Evolutionary conservation across 2,329 filamentous ascomycete genomes (phyloP), one percentile per base, ranked within the genome.

Genomic region (Emmonsiellopsis sp.): DNA sequence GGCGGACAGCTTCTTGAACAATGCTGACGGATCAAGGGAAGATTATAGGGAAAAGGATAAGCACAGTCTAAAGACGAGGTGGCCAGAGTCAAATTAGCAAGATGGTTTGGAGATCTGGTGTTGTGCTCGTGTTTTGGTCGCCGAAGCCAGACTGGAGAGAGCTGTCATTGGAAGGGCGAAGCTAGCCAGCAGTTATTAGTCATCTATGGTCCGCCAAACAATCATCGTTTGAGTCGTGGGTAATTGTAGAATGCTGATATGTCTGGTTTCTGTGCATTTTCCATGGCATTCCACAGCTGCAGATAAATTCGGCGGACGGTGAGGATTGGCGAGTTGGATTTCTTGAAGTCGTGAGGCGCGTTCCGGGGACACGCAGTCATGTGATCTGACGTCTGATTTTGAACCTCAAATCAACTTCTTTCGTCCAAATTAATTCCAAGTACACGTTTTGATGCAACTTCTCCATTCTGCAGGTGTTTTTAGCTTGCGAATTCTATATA

Each of bases 331-430:
- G 36, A 10, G 33, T 13, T 9, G 9, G 17, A 17, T 34, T 7
- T 31, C 40, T 39, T 10, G 1, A 5, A n/a, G 14, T 6, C 10
- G n/a, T 27, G 46, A 42, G 17, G 40, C 46, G 46, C 46, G 46
- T 39, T 31, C 21, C 6, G 11, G 1, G 27, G 40, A 40, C 33
- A 40, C 46, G 46, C 11, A 5, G 21, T 49, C 46, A 49, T 39
- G 46, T 49, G 46, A 49, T 33, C 46, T 49, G 46, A 49, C 46
- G 36, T 49, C 36, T 5, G 17, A n/a, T 39, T n/a, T 39, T 39
- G 36, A 39, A 39, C 21, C 21, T 27, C 21, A 27, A 27, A 27
- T 27, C 21, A 27, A 27, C 21, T 27, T 27, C 21, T 27, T 27
- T 27, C 3, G 21, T 27, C 21, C 21, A 27, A 27, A 27, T 27